phyloP scores from a whole-genome alignment of 352 stramenopile species.

The Aphanomyces astaci region DNA sequence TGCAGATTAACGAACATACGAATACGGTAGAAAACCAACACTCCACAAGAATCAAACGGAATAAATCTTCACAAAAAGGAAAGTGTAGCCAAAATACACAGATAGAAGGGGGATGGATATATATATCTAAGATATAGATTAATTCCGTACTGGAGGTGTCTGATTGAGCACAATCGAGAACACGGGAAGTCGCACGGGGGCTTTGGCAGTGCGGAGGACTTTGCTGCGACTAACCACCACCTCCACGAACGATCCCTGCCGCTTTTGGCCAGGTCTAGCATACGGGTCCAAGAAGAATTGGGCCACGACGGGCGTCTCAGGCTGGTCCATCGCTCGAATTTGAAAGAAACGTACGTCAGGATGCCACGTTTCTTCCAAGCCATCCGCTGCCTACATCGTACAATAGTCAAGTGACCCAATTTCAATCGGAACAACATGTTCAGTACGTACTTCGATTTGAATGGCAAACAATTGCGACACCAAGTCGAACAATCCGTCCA shows the following conservation, averaged over 20 bases:
- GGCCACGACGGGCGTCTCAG: slow-evolving; percentile 78
- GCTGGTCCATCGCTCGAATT: neutral
- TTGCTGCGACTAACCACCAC: slow-evolving; percentile 91
- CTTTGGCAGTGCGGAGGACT: slow-evolving; percentile 67
- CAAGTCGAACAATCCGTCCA: slow-evolving; percentile 94
- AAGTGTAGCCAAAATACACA: too few relatives aligned
- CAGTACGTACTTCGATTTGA: slow-evolving; percentile 73
- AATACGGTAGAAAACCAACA: too few relatives aligned
- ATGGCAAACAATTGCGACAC: slow-evolving; percentile 92
- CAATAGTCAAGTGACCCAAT: neutral
- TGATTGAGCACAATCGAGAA: slow-evolving; percentile 98
- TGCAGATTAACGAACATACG: too few relatives aligned
- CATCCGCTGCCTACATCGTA: slow-evolving; percentile 38
- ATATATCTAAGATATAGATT: too few relatives aligned
- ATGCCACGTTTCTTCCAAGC: slow-evolving; percentile 84
- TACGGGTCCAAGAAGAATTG: slow-evolving; percentile 97
- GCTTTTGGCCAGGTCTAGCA: slow-evolving; percentile 94
- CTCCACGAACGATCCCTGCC: slow-evolving; percentile 96
- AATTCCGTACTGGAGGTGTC: slow-evolving; percentile 87
- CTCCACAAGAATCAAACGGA: too few relatives aligned
- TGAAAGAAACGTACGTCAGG: slow-evolving; percentile 92
- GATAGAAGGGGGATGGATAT: too few relatives aligned
- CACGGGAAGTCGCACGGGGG: slow-evolving; percentile 78
- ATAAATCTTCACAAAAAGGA: too few relatives aligned
- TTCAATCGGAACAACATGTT: too few relatives aligned